Conservation (phyloP, 345 rosid species). For the Camelina neglecta region DNA sequence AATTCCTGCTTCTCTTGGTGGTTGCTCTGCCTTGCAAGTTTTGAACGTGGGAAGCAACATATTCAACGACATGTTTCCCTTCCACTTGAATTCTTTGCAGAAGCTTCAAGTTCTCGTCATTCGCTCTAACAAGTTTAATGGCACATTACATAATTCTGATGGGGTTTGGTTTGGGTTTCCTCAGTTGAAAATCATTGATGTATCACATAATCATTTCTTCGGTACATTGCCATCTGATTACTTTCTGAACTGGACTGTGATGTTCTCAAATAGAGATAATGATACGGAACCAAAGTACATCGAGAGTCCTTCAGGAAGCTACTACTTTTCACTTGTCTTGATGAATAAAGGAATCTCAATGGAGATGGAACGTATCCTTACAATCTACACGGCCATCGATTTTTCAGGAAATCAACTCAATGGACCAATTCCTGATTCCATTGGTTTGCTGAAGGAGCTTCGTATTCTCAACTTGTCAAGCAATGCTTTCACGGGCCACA, state of each 20-base stretch:
- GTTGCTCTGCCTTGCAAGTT: neutral
- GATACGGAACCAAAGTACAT: neutral
- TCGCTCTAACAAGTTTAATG: neutral
- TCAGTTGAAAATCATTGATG: conserved; percentile 5
- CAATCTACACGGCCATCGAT: neutral
- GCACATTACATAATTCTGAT: neutral
- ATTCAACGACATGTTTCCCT: neutral
- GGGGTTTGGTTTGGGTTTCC: neutral
- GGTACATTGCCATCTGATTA: neutral
- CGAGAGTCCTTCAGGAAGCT: neutral
- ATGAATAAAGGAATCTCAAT: neutral
- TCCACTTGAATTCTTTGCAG: neutral
- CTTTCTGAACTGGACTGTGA: neutral
- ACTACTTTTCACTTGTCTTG: neutral
- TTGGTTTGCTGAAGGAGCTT: neutral
- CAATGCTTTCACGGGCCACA: conserved; percentile 7
- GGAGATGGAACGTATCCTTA: conserved; percentile 16
- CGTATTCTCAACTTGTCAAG: neutral
- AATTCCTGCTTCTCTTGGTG: neutral
- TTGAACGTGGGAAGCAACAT: neutral
- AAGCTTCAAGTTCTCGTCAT: conserved; percentile 3
- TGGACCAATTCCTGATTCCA: neutral
- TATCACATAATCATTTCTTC: neutral
- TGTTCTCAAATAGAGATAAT: neutral
- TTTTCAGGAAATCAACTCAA: neutral